Percentiles rank a stretch among this genome's conserved stretches.
phyloP scores from a whole-genome alignment of 495 filamentous ascomycete genomes.

The Penicillium waksmanii region DNA sequence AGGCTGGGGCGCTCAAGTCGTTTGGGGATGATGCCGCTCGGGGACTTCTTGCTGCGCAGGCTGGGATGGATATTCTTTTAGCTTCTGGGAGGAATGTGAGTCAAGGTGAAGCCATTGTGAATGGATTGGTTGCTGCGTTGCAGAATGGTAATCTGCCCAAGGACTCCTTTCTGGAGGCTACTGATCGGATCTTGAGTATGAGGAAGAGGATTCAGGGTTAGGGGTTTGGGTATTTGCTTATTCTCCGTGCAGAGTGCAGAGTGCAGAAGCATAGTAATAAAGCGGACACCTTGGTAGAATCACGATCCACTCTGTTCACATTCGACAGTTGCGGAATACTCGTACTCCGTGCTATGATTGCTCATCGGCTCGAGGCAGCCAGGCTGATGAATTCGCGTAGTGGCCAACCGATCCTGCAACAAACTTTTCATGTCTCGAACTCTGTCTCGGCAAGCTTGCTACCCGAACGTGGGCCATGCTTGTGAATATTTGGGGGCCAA shows the following conservation, averaged over 20 bases:
- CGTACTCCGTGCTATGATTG: neutral
- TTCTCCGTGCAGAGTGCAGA: too few species aligned
- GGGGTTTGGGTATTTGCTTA: neutral
- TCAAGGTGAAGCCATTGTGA: constrained; percentile 32
- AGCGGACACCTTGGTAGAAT: too few species aligned
- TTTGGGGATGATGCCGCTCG: constrained; percentile 33
- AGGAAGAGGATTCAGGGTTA: constrained; percentile 21
- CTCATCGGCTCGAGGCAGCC: neutral
- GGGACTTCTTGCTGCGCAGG: constrained; percentile 29
- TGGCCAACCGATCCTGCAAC: neutral
- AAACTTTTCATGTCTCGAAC: neutral
- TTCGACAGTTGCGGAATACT: too few species aligned
- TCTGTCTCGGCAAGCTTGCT: neutral
- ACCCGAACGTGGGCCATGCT: constrained; percentile 5
- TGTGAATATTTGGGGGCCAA: constrained; percentile 7
- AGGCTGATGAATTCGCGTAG: neutral
- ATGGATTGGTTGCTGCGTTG: constrained; percentile 30
- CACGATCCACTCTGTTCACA: neutral
- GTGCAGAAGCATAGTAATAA: too few species aligned
- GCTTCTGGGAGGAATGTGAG: constrained; percentile 34
- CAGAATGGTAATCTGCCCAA: constrained; percentile 22
- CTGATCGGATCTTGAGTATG: constrained; percentile 27
- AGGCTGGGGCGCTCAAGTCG: constrained; percentile 33
- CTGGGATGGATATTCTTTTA: constrained; percentile 40
- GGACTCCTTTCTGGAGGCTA: constrained; percentile 21